Evolutionary conservation across 108 stramenopile species (phyloP), one percentile per base, ranked within the genome.

Genomic region (Cyclotella sp.): DNA sequence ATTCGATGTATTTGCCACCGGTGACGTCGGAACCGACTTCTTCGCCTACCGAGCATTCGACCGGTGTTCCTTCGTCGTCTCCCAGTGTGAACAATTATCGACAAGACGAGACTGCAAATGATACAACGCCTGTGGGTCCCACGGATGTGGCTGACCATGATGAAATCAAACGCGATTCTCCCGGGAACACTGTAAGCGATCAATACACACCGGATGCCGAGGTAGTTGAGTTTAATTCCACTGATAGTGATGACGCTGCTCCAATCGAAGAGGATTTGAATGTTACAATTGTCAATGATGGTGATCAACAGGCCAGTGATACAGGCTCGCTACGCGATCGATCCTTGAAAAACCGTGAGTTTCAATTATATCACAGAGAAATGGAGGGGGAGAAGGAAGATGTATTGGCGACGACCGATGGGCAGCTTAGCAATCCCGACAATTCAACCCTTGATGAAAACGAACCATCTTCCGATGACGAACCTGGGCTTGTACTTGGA

Each of bases 1-100:
- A 89, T 70, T 68, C 78, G 6, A 11, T 39, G 29, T 86, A 70
- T 71, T 59, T 29, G 28, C 53, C 43, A 28, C 72, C 72, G 5
- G 39, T 41, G n/a, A 61, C 68, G 0, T 16, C 52, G 9, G 52
- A 59, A 42, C 67, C 75, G 45, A 47, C 66, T 27, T 46, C 58
- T 22, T 45, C 46, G 15, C 58, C 57, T 9, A 41, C 67, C 1
- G 54, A 45, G 44, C 22, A 52, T 30, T 12, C 11, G 24, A 63
- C 29, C 19, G 46, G 27, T 12, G 40, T 44, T 21, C 73, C 73
- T 41, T 62, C 75, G 3, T 22, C 27, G 18, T 42, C 26, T 22
- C 76, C 34, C 34, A 34, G 34, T 34, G 34, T 34, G 34, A 2
- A 34, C 4, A 34, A 6, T 34, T 2, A 34, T 34, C 4, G 6